Conservation (phyloP, 768 basidiomycete genomes). For the Auricularia sp. region DNA sequence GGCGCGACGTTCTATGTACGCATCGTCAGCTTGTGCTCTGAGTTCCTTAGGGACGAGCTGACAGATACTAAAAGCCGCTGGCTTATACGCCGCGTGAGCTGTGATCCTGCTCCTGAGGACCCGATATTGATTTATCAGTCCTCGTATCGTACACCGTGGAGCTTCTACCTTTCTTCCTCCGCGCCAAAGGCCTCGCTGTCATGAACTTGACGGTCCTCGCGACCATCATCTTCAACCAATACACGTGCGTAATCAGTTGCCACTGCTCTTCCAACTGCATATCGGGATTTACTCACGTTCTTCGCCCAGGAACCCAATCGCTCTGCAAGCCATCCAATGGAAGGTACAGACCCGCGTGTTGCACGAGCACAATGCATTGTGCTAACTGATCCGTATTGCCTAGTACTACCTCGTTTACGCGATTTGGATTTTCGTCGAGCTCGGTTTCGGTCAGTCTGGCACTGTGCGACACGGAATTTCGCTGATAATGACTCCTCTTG, state of each 20-base stretch:
- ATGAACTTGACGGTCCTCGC: conserved; percentile 11
- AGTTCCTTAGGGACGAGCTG: no score
- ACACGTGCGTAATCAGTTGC: conserved; percentile 4
- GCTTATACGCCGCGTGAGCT: neutral
- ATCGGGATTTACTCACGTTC: neutral
- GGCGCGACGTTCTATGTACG: conserved; percentile 1
- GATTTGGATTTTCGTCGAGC: conserved; percentile 3
- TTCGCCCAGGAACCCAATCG: conserved; percentile 13
- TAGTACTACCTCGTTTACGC: conserved; percentile 6
- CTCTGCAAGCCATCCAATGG: conserved; percentile 12
- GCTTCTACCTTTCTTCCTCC: conserved; percentile 22
- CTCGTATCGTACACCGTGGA: conserved; percentile 17
- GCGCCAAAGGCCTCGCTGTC: conserved; percentile 19
- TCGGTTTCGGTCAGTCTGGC: neutral
- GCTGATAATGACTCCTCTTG: neutral
- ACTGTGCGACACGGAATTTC: neutral
- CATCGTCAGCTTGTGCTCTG: no score
- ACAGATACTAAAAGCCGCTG: neutral
- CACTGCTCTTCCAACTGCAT: neutral
- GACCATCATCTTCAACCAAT: conserved; percentile 23
- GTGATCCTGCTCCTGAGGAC: neutral
- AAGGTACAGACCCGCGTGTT: neutral
- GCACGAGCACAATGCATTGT: neutral
- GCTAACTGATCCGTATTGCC: neutral
- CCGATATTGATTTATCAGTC: neutral